Evolutionary conservation across 805 yeast genomes (phyloP).

Genomic region (Wickerhamomyces pijperi): DNA sequence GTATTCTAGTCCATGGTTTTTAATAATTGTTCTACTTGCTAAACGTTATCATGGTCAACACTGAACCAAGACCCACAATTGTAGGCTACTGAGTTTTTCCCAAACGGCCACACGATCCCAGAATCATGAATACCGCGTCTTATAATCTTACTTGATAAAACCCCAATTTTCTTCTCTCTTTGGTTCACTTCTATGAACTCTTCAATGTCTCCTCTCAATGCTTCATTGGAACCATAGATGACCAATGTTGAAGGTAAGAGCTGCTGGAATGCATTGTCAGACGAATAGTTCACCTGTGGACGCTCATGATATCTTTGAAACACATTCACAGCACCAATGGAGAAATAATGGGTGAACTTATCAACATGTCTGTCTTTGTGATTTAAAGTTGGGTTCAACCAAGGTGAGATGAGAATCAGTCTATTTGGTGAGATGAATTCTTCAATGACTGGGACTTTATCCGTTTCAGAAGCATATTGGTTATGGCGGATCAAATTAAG

Average conservation of each 20-base stretch:
- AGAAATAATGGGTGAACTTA: background rate
- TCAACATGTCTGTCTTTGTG: background rate
- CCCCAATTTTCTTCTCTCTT: background rate
- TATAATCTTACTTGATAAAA: background rate
- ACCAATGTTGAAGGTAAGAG: background rate
- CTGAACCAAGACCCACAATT: background rate
- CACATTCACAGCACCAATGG: background rate
- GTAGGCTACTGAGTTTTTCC: background rate
- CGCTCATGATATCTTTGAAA: background rate
- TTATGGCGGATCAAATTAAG: constrained; percentile 11
- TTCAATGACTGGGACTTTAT: background rate
- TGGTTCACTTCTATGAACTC: background rate
- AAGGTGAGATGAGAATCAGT: background rate
- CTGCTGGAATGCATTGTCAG: background rate
- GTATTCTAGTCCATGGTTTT: too few species aligned
- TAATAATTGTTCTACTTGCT: too few species aligned
- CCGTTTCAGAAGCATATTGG: background rate
- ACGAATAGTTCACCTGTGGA: background rate
- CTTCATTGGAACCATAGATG: background rate
- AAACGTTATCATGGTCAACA: background rate
- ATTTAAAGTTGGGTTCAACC: background rate
- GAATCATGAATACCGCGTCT: background rate
- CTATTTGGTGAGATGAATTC: background rate
- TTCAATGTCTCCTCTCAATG: background rate
- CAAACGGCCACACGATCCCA: background rate